Conservation (phyloP, 2,329 filamentous ascomycete genomes). For the Hirsutella minnesotensis region DNA sequence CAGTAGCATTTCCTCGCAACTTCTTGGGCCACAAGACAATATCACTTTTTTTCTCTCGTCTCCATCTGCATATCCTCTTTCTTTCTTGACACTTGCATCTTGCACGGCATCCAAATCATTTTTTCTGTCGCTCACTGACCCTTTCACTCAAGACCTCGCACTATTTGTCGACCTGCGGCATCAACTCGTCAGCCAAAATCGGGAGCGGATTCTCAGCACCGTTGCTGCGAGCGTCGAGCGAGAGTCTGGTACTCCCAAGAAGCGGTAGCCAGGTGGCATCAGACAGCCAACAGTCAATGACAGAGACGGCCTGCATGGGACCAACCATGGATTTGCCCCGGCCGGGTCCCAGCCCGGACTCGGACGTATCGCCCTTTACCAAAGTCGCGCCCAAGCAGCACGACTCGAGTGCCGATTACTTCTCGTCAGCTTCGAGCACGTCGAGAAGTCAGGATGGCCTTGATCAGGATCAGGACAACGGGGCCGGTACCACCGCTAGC, state of each 20-base stretch:
- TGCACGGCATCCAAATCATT: not conserved
- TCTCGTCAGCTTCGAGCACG: conserved; percentile 12
- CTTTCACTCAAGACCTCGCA: too few relatives aligned
- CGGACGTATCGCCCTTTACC: conserved; percentile 31
- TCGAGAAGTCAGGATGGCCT: not conserved
- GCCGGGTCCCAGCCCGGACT: conserved; percentile 22
- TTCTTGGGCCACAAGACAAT: too few relatives aligned
- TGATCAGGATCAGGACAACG: conserved; percentile 1
- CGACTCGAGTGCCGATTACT: conserved; percentile 14
- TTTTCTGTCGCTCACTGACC: not conserved
- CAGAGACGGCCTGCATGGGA: not conserved
- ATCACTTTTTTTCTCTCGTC: not conserved
- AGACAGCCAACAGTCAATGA: not conserved
- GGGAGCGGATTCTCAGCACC: too few relatives aligned
- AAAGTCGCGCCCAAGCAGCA: conserved; percentile 8
- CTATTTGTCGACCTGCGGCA: too few relatives aligned
- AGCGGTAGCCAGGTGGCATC: not conserved
- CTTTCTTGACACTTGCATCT: not conserved
- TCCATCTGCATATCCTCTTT: not conserved
- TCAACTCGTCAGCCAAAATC: not conserved
- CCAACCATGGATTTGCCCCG: conserved; percentile 10
- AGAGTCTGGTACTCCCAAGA: too few relatives aligned
- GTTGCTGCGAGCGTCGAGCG: too few relatives aligned
- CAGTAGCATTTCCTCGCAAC: not conserved
- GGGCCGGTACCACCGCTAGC: conserved; percentile 7